Evolutionary conservation across 2,329 filamentous ascomycete species (phyloP).

Genomic region (Ophiocordyceps camponoti-leonardi): DNA sequence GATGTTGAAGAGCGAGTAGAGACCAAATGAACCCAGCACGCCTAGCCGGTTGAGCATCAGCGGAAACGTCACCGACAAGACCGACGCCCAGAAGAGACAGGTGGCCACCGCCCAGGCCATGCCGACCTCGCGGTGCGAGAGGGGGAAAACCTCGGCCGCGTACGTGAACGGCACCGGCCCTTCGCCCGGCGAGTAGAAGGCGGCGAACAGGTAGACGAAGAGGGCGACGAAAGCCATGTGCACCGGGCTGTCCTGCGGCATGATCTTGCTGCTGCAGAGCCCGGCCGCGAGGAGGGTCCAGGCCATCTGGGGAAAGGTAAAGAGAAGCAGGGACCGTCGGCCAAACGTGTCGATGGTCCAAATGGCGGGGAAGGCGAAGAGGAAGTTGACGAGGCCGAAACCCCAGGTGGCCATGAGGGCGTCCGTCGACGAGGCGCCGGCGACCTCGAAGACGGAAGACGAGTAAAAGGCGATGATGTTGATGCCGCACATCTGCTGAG

Average conservation of each 20-base stretch:
- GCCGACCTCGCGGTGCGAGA: slow-evolving; percentile 53
- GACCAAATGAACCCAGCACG: slow-evolving; percentile 31
- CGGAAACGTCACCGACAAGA: slow-evolving; percentile 47
- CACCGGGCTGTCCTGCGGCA: slow-evolving; percentile 11
- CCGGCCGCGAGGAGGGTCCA: slow-evolving; percentile 22
- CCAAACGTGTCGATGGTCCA: slow-evolving; percentile 43
- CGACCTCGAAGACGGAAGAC: slow-evolving; percentile 40
- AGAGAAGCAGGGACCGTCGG: slow-evolving; percentile 28
- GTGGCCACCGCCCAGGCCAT: slow-evolving; percentile 56
- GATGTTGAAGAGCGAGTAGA: slow-evolving; percentile 39
- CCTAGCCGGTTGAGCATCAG: slow-evolving; percentile 29
- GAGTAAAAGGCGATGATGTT: slow-evolving; percentile 68
- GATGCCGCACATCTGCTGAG: slow-evolving; percentile 53
- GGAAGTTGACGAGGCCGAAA: slow-evolving; percentile 39
- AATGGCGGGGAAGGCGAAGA: slow-evolving; percentile 40
- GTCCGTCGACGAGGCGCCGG: slow-evolving; percentile 35
- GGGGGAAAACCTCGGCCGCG: slow-evolving; percentile 51
- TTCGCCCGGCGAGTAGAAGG: slow-evolving; percentile 35
- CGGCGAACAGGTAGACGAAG: slow-evolving; percentile 39
- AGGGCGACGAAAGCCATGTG: slow-evolving; percentile 30
- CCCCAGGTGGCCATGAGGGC: slow-evolving; percentile 43
- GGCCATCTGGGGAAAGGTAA: slow-evolving; percentile 25
- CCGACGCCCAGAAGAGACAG: slow-evolving; percentile 41
- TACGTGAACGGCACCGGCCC: slow-evolving; percentile 53
- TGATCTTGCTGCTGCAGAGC: slow-evolving; percentile 31